These are phyloP conservation scores for Euphorbia lathyris DNA, from an alignment of 345 rosid species.

Conservation along the genomic window DNA sequence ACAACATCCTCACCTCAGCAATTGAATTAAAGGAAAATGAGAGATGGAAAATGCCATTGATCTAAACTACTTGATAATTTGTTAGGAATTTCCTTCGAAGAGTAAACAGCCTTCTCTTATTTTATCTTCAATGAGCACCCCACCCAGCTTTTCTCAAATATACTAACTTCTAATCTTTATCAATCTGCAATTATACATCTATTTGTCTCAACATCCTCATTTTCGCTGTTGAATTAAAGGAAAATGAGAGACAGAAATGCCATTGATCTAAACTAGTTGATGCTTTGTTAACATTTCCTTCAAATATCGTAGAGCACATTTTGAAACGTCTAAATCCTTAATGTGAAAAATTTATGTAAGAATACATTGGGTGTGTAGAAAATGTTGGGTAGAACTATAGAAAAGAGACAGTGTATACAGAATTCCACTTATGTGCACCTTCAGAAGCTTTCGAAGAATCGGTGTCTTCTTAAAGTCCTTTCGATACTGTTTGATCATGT, in stretches of 20 bases:
- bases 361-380: neutral
- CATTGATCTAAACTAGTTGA: neutral
- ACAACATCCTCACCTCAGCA: no score
- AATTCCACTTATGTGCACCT: conserved; percentile 46
- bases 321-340: neutral
- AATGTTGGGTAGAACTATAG: neutral
- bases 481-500: conserved; percentile 88
- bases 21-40: neutral
- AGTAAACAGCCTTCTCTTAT: no score
- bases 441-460: conserved; percentile 91
- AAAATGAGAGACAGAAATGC: neutral
- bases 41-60: neutral
- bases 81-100: neutral
- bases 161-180: neutral
- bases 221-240: neutral
- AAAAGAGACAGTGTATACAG: neutral
- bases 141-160: no score
- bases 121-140: no score
- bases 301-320: neutral
- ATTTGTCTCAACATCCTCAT: no score
- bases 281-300: neutral
- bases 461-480: conserved; percentile 92
- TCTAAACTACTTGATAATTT: neutral
- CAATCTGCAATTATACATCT: no score
- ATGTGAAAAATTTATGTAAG: neutral